Evolutionary conservation across 768 basidiomycete species (phyloP).

Genomic region (Termitomyces sp.): DNA sequence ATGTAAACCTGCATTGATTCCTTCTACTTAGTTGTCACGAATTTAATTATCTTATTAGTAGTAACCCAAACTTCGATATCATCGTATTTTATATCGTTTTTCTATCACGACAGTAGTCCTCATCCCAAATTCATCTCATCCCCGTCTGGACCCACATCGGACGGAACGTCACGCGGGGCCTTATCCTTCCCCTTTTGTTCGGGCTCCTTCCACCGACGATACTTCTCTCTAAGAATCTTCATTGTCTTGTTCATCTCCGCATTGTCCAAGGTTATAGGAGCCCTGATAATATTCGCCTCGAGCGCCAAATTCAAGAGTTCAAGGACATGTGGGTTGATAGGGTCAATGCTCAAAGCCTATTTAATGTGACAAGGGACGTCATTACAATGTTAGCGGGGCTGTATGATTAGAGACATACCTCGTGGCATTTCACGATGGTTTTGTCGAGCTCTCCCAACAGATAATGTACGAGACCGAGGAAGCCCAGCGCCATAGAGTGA

Average conservation of each 20-base stretch:
- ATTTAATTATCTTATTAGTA: too few species aligned
- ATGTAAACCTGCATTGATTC: too few species aligned
- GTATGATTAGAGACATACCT: constrained; percentile 45
- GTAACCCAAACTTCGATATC: too few species aligned
- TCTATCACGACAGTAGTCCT: too few species aligned
- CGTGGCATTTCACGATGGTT: constrained; percentile 90
- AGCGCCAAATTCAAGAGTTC: constrained; percentile 82
- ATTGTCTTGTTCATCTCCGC: constrained; percentile 28
- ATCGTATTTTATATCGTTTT: too few species aligned
- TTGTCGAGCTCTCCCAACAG: constrained; percentile 67
- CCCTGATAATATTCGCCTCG: constrained; percentile 36
- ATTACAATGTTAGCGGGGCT: not conserved
- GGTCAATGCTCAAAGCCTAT: constrained; percentile 77
- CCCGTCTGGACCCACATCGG: constrained; percentile 12
- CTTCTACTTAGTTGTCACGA: too few species aligned
- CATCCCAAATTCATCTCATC: constrained; percentile 29
- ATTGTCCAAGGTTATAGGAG: constrained; percentile 15
- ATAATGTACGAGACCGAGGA: constrained; percentile 88
- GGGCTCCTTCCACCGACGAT: constrained; percentile 18
- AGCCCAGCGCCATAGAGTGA: constrained; percentile 76
- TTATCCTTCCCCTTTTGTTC: constrained; percentile 26
- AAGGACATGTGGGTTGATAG: constrained; percentile 76
- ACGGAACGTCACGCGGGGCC: constrained; percentile 16
- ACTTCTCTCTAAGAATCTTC: constrained; percentile 28
- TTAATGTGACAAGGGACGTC: constrained; percentile 1